Evolutionary conservation across 225 moss, liverwort and hornwort genomes (phyloP).

Genomic region (Antitrichia curtipendula): DNA sequence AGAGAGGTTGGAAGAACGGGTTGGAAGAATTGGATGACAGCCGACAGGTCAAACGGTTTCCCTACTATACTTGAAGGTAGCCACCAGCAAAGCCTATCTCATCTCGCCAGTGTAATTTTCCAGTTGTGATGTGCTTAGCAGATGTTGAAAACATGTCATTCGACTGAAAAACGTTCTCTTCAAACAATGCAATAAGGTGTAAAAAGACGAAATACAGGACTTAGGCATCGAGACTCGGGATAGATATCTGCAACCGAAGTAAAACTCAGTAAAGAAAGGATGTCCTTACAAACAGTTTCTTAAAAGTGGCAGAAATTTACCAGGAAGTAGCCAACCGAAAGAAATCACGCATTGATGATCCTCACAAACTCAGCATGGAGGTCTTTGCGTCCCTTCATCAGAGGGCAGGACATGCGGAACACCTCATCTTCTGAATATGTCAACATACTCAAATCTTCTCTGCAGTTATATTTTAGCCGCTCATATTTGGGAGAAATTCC

Average conservation of each 20-base stretch:
- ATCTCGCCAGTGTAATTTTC: background rate
- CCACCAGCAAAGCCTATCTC: background rate
- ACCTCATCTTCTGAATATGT: slow-evolving; percentile 42
- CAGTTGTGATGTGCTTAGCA: background rate
- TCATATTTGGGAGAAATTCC: background rate
- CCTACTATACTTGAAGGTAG: background rate
- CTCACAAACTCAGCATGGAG: slow-evolving; percentile 13
- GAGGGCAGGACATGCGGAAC: slow-evolving; percentile 56
- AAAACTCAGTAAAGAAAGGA: background rate
- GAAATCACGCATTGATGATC: background rate
- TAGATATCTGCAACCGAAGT: background rate
- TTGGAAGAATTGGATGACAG: background rate
- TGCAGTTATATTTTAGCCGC: background rate
- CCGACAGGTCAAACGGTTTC: background rate
- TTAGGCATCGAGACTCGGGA: background rate
- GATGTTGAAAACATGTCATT: background rate
- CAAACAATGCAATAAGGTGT: background rate
- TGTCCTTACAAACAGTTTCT: background rate
- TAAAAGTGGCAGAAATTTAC: slow-evolving; percentile 22
- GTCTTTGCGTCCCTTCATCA: slow-evolving; percentile 45
- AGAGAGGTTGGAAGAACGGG: background rate
- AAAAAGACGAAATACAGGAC: background rate
- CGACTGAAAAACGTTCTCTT: background rate
- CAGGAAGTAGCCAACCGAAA: slow-evolving; percentile 18
- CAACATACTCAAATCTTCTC: background rate